Evolutionary conservation across 352 stramenopile species (phyloP), one percentile per base, ranked within the genome.

Genomic region (Phytopythium sindhum): DNA sequence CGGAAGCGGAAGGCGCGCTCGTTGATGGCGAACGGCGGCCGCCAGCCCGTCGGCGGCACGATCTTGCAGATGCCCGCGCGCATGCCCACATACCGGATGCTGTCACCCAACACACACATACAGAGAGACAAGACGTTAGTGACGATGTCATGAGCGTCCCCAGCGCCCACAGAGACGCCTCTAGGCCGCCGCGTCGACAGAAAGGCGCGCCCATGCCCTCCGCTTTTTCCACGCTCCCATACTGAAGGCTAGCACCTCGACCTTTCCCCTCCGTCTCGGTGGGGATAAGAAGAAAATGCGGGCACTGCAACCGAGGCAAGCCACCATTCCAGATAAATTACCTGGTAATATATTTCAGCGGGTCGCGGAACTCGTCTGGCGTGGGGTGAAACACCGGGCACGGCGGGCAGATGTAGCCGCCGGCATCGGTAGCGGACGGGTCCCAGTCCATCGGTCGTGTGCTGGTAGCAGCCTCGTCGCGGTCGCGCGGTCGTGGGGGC

Each of bases 61-160:
- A 99, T 99, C 79, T 99, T 99, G 74, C 90, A 98, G 66, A 99
- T 99, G 29, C 97, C 98, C 58, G 97, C 97, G 60, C 88, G 74
- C 78, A 97, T 89, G 24, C 93, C 97, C 56, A 97, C 91, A 53
- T 90, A 79, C 33, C 91, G 81, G 70, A 97, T 96, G 61, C 80
- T 96, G 17, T 23, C 24, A 17, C 39, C 39, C 39, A 45, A n/a
- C 2, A 48, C 1, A 12, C 19, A 26, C 21, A 48, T 4, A 48
- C 4, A 8, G 4, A 48, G 9, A 48, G 42, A n/a, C 7, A n/a
- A 48, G 39, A n/a, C 39, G 44, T 53, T n/a, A 61, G 56, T 37
- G n/a, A 24, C 33, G 33, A 39, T 39, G 14, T 10, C 33, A 4
- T 2, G 10, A 39, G 10, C 3, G 33, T n/a, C n/a, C n/a, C n/a